These are phyloP conservation scores for Xylaria sp. DNA, from an alignment of 2,329 filamentous ascomycete species.

Conservation along the genomic window DNA sequence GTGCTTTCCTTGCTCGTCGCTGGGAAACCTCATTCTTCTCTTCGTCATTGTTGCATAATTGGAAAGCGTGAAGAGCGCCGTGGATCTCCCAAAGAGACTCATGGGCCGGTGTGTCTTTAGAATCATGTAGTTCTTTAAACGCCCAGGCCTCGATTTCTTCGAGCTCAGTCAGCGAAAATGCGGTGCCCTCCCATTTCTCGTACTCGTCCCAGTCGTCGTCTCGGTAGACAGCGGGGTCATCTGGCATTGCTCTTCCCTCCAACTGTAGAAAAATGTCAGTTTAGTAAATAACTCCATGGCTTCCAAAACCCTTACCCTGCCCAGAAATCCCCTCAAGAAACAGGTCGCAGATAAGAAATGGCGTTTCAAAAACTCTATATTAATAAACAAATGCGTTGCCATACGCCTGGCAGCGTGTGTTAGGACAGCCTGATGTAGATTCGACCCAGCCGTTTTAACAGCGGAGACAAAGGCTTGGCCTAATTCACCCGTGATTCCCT, in stretches of 20 bases:
- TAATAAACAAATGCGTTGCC: slow-evolving; percentile 38
- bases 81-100: slow-evolving; percentile 42
- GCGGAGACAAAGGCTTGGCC: slow-evolving; percentile 30
- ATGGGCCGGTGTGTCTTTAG: slow-evolving; percentile 28
- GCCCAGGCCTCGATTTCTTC: slow-evolving; percentile 38
- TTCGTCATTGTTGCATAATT: slow-evolving; percentile 34
- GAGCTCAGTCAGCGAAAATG: slow-evolving; percentile 32
- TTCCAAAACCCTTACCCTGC: slow-evolving; percentile 33
- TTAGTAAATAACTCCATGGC: not conserved
- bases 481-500: slow-evolving; percentile 26
- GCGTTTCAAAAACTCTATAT: slow-evolving; percentile 37
- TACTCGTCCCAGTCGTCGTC: slow-evolving; percentile 11
- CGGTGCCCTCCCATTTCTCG: slow-evolving; percentile 29
- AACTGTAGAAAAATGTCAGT: slow-evolving; percentile 33
- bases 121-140: slow-evolving; percentile 24
- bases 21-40: slow-evolving; percentile 34
- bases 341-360: slow-evolving; percentile 37
- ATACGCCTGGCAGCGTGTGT: slow-evolving; percentile 35
- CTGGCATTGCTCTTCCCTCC: slow-evolving; percentile 34
- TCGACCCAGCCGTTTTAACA: slow-evolving; percentile 29
- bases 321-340: slow-evolving; percentile 40
- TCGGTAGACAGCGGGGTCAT: slow-evolving; percentile 28
- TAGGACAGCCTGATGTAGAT: slow-evolving; percentile 34
- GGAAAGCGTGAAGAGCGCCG: slow-evolving; percentile 38
- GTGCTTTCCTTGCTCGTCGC: slow-evolving; percentile 34